Base-by-base conservation (phyloP, 441 rosid species). In the Adansonia grandidieri region DNA sequence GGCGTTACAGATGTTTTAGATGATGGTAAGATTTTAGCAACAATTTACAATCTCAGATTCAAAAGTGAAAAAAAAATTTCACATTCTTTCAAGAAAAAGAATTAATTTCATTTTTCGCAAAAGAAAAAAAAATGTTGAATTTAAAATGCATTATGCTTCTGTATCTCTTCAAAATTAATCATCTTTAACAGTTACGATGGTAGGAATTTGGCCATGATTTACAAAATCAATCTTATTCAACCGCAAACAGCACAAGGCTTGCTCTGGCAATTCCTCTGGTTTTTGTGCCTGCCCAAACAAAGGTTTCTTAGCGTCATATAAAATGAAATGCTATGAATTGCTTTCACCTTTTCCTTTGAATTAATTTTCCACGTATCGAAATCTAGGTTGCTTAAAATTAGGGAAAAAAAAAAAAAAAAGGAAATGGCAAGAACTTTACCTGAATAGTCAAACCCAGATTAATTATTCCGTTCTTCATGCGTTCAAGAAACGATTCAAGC, bases 371-470 rank as follows among this genome's bases (percentile, higher is more conserved):
- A 6, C 42, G 2, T 64, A n/a, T 66, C 47, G 11, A 51, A 50
- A n/a, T 62, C 42, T 8, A 8, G 73, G 24, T 9, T 66, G 71
- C 51, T 57, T 60, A 61, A 44, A 66, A 42, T 44, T 13, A 66
- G 71, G 44, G 32, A 5, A 5, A 9, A 4, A 32, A n/a, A 28
- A 28, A 28, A 24, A 24, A 24, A 1, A 28, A 28, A 28, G 2
- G 32, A 28, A 28, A 28, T 68, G 42, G 73, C 17, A 45, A 48
- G 44, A 69, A 56, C 15, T 81, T 84, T 28, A 93, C 99, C 96
- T 96, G 98, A 80, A 96, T 96, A 42, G 97, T 90, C 82, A 96
- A 82, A 50, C 98, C 97, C 14, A 96, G 85, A 83, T 96, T 93
- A 53, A 92, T 83, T 42, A 90, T 86, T 79, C 99, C 97, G 4